phyloP scores from a whole-genome alignment of 129 eudicot species.

The Flaveria bidentis region DNA sequence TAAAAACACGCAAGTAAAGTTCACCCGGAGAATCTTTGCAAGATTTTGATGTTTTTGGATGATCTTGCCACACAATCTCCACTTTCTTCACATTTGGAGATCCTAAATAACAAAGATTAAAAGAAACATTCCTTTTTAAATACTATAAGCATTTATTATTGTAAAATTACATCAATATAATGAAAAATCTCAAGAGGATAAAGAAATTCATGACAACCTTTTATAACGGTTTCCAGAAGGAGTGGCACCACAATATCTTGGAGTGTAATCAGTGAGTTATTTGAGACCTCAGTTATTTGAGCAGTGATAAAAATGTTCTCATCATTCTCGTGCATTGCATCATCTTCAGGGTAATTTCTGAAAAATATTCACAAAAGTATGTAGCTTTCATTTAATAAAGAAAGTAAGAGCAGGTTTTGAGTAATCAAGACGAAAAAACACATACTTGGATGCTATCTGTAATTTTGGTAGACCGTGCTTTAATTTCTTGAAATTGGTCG shows the following conservation, averaged over 20 bases:
- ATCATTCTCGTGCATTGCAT: constrained; percentile 22
- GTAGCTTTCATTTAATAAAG: not conserved
- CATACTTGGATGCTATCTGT: constrained; percentile 65
- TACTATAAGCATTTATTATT: not conserved
- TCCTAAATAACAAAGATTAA: constrained; percentile 41
- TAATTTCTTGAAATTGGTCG: constrained; percentile 36
- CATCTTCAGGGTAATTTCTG: constrained; percentile 54
- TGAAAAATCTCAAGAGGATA: not conserved
- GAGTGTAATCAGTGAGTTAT: constrained; percentile 45
- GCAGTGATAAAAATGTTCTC: constrained; percentile 58
- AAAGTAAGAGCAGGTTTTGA: not conserved
- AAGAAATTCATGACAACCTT: constrained; percentile 51
- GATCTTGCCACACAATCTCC: constrained; percentile 84
- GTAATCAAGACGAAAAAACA: constrained; percentile 20
- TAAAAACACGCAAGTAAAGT: constrained; percentile 69
- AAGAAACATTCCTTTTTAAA: not conserved
- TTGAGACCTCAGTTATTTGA: constrained; percentile 41
- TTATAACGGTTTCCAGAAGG: constrained; percentile 71
- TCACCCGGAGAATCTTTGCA: constrained; percentile 50
- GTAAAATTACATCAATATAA: not conserved
- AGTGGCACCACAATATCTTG: constrained; percentile 67
- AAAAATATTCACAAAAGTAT: constrained; percentile 29
- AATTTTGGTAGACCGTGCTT: constrained; percentile 53
- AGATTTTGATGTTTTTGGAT: constrained; percentile 37
- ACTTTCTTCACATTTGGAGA: constrained; percentile 75